Evolutionary conservation across 306 rosid species (phyloP).

Genomic region (Citrullus mucosospermus): DNA sequence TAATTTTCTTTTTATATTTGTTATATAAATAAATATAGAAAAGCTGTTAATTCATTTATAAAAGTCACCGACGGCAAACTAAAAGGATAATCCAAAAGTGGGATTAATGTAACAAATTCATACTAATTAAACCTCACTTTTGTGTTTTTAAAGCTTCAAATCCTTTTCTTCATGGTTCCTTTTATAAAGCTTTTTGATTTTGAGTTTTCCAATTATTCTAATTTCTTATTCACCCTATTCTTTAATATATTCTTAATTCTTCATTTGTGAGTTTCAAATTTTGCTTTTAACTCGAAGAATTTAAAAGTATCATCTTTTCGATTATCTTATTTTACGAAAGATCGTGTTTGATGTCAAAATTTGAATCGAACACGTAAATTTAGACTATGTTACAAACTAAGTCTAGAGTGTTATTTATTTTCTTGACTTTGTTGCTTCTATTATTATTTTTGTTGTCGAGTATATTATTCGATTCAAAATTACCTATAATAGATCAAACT

Average conservation of each 20-base stretch:
- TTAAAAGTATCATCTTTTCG: neutral
- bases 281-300: neutral
- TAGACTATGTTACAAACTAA: no score
- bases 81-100: neutral
- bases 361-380: no score
- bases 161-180: neutral
- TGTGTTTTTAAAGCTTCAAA: neutral
- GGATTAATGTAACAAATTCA: neutral
- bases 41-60: neutral
- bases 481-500: no score
- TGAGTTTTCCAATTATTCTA: neutral
- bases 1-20: neutral
- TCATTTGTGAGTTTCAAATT: neutral
- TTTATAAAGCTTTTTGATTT: neutral
- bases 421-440: no score
- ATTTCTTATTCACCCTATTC: neutral
- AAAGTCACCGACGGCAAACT: neutral
- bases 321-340: no score
- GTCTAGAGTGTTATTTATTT: no score
- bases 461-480: no score
- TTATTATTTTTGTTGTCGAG: no score
- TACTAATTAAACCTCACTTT: neutral
- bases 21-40: neutral
- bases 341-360: no score
- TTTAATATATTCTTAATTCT: neutral